Evolutionary conservation across 2,329 filamentous ascomycete genomes (phyloP), one percentile per base, ranked within the genome.

Genomic region (Cladophialophora chaetospira): DNA sequence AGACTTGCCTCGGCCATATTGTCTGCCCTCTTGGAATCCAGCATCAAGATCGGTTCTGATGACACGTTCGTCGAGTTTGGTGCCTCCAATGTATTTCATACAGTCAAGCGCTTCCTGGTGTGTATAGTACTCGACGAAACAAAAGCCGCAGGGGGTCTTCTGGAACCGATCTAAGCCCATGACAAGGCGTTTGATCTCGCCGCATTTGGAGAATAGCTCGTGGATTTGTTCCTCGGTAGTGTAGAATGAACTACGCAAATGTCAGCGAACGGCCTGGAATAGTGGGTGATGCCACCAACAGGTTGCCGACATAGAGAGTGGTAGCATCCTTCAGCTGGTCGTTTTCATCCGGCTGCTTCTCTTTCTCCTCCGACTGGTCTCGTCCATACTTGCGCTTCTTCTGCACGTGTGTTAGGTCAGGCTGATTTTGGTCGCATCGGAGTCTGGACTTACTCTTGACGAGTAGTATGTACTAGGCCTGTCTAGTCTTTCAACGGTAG

Each of bases 171-270:
- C 94, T 50, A 99, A 85, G 47, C 94, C 94, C 94, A 99, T 99
- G 64, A 99, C 85, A 45, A 99, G 84, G 25, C 94, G 89, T 77
- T 99, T 99, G 76, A 99, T 96, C 78, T 97, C 94, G 68, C 94
- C 94, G 26, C 51, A 93, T 81, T 96, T 96, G 58, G 88, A 86
- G 74, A 97, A 97, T 45, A 97, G 85, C 75, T 97, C 93, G 74
- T 97, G 93, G 58, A 99, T 96, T 73, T 99, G 94, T 77, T 99
- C 94, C 73, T 99, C 94, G 55, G 94, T 99, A 21, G 94, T 99
- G 81, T 96, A 97, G 78, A 97, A 97, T 36, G 92, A 96, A 53
- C 89, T 91, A 65, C 38, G 21, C 29, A 8, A 53, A 33, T 55
- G 53, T 61, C 57, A 58, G 54, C 33, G 11, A 26, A 65, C 51